Percentiles rank a stretch among this genome's conserved stretches.
Evolutionary conservation across 768 basidiomycete species (phyloP).

Genomic region (Rhodocollybia butyracea): DNA sequence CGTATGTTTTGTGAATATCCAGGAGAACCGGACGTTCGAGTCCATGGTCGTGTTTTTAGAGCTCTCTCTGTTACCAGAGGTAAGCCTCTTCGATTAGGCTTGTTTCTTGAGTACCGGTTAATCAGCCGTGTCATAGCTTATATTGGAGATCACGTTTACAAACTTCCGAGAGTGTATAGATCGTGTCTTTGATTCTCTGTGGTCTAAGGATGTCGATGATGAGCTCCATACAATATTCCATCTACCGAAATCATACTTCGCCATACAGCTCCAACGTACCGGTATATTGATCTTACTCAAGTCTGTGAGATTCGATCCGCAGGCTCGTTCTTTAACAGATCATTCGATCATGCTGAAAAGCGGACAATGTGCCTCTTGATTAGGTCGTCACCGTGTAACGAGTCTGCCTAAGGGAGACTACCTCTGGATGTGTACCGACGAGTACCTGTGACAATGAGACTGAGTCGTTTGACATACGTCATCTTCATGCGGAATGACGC

Average conservation of each 20-base stretch:
- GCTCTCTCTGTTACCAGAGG: conserved; percentile 58
- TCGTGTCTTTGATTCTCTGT: conserved; percentile 37
- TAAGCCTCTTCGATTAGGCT: no score
- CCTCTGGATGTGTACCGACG: conserved; percentile 55
- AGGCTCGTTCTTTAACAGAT: no score
- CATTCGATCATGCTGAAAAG: background rate
- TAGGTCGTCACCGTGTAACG: no score
- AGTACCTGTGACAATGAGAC: no score
- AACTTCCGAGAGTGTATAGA: conserved; percentile 43
- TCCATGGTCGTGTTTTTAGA: conserved; percentile 46
- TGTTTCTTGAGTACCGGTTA: no score
- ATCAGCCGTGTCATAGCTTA: no score
- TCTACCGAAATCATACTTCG: conserved; percentile 43
- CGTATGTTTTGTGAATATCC: conserved; percentile 44
- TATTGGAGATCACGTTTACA: conserved; percentile 54
- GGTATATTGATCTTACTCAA: conserved; percentile 34
- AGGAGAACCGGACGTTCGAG: conserved; percentile 39
- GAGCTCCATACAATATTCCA: conserved; percentile 37
- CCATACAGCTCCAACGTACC: conserved; percentile 46
- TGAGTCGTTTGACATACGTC: no score
- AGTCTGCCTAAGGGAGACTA: no score
- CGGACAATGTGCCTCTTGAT: conserved; percentile 34
- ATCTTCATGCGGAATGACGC: no score
- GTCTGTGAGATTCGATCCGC: conserved; percentile 8
- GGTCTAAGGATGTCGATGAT: background rate